phyloP scores from a whole-genome alignment of 1,284 basidiomycete species.

The Boletellus deceptivus region DNA sequence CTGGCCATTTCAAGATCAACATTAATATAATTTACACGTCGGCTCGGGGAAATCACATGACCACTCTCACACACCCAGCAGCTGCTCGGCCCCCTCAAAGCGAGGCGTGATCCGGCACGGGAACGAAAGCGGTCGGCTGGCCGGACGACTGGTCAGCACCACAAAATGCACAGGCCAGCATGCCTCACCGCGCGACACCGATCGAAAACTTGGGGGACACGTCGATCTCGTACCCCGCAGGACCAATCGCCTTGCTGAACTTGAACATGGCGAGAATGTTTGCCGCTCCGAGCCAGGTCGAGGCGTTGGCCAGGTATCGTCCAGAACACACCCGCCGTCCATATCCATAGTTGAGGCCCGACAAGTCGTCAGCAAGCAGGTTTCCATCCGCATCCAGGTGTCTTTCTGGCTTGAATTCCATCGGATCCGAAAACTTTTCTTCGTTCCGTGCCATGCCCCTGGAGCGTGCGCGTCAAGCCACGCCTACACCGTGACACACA shows the following conservation, averaged over 20 bases:
- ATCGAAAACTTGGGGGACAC: conserved; percentile 18
- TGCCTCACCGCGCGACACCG: conserved; percentile 19
- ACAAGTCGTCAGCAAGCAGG: conserved; percentile 13
- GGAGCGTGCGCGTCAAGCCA: not conserved
- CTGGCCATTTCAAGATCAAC: too few species aligned
- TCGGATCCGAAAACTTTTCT: conserved; percentile 21
- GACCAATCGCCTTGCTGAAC: conserved; percentile 21
- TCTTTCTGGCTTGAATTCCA: conserved; percentile 24
- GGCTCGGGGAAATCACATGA: too few species aligned
- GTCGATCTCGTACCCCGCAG: conserved; percentile 27
- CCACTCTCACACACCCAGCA: not conserved
- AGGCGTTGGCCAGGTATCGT: conserved; percentile 15
- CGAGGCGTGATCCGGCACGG: conserved; percentile 24
- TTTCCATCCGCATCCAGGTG: conserved; percentile 19
- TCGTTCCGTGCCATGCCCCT: conserved; percentile 27
- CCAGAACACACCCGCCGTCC: conserved; percentile 28
- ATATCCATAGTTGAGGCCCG: conserved; percentile 20
- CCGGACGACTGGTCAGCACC: not conserved
- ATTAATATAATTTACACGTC: too few species aligned
- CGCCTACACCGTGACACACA: not conserved
- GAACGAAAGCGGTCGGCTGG: conserved; percentile 20
- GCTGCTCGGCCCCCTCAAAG: conserved; percentile 7
- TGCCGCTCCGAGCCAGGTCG: conserved; percentile 19
- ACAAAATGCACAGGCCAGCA: too few species aligned
- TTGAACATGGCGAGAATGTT: conserved; percentile 20